Conservation (phyloP, 2,329 filamentous ascomycete genomes). For the Sclerotinia minor region DNA sequence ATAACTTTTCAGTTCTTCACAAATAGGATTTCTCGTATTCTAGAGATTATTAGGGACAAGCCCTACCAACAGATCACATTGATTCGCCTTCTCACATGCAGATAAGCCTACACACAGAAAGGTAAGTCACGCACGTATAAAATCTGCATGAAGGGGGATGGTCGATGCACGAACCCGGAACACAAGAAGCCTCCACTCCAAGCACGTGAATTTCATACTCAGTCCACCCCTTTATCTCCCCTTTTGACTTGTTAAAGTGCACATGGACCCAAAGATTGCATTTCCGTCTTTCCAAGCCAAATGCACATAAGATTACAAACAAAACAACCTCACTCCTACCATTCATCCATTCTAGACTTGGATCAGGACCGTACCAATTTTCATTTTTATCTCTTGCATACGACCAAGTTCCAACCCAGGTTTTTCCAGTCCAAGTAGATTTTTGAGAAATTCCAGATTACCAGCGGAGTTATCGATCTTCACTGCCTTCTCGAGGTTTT, state of each 20-base stretch:
- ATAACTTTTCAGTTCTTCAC: background rate
- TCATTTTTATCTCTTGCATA: conserved; percentile 9
- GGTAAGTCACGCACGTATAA: conserved; percentile 20
- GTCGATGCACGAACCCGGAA: conserved; percentile 21
- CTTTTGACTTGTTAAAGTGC: background rate
- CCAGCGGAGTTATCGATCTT: conserved; percentile 17
- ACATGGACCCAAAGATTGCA: background rate
- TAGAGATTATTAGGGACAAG: background rate
- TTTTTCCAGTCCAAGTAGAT: background rate
- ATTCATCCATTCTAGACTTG: background rate
- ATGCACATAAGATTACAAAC: conserved; percentile 8
- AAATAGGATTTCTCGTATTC: conserved; percentile 17
- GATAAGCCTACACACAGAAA: conserved; percentile 9
- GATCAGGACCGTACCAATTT: background rate
- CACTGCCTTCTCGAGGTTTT: no score
- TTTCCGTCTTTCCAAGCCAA: conserved; percentile 5
- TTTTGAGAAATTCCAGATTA: background rate
- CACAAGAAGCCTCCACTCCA: conserved; percentile 4
- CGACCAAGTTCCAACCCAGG: background rate
- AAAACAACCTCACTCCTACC: background rate
- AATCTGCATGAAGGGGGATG: conserved; percentile 16
- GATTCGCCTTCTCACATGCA: conserved; percentile 20
- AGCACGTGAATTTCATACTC: conserved; percentile 19
- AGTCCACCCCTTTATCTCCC: background rate
- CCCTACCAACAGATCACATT: conserved; percentile 2